Evolutionary conservation across 2,329 filamentous ascomycete species (phyloP).

Genomic region (Chalara sp.): DNA sequence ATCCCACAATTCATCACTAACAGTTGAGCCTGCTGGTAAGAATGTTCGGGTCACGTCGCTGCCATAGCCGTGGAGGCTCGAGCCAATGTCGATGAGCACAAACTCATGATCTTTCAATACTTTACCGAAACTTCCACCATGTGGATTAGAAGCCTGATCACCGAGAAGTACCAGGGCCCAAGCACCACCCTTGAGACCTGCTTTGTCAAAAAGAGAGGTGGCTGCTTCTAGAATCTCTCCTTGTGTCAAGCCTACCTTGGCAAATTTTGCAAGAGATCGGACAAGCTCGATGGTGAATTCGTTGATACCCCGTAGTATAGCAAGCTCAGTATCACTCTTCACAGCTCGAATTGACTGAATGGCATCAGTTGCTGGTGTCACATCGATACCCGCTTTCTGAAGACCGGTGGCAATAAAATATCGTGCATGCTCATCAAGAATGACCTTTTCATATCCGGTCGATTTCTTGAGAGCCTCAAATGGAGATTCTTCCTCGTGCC

Average conservation of each 20-base stretch:
- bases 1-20: slow-evolving; percentile 29
- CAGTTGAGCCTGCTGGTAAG: slow-evolving; percentile 13
- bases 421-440: slow-evolving; percentile 58
- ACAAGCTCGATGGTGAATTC: slow-evolving; percentile 55
- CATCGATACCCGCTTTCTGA: slow-evolving; percentile 42
- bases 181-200: slow-evolving; percentile 39
- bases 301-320: slow-evolving; percentile 52
- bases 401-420: slow-evolving; percentile 57
- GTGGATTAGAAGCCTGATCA: slow-evolving; percentile 32
- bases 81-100: slow-evolving; percentile 53
- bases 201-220: slow-evolving; percentile 42
- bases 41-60: slow-evolving; percentile 59
- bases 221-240: slow-evolving; percentile 47
- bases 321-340: slow-evolving; percentile 49
- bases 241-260: slow-evolving; percentile 48
- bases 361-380: slow-evolving; percentile 42
- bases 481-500: slow-evolving; percentile 53
- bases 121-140: slow-evolving; percentile 36
- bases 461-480: slow-evolving; percentile 47
- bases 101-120: slow-evolving; percentile 46
- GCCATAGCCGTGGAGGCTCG: slow-evolving; percentile 51
- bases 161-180: slow-evolving; percentile 58
- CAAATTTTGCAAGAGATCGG: slow-evolving; percentile 45
- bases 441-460: slow-evolving; percentile 33
- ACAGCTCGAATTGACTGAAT: slow-evolving; percentile 51